Evolutionary conservation across 1,139 yeast genomes (phyloP).

Genomic region (Pichia sp.): DNA sequence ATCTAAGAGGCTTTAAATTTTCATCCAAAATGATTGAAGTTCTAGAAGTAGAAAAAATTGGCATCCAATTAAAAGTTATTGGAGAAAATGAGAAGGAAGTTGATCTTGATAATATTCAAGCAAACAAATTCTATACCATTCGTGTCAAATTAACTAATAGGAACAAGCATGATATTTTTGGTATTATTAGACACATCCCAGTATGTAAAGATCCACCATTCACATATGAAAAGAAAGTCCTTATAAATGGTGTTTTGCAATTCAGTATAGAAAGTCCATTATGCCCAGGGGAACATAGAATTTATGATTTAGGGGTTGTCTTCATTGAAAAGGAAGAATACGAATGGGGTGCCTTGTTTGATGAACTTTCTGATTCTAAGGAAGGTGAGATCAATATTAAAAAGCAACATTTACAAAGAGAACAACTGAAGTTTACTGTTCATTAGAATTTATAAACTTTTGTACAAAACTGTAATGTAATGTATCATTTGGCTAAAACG

Average conservation of each 20-base stretch:
- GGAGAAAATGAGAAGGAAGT: constrained; percentile 14
- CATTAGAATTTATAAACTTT: constrained; percentile 1
- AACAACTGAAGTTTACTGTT: constrained; percentile 25
- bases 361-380: constrained; percentile 32
- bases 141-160: constrained; percentile 42
- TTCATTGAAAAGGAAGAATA: constrained; percentile 66
- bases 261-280: constrained; percentile 39
- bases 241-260: constrained; percentile 64
- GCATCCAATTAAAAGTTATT: constrained; percentile 33
- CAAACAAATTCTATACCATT: constrained; percentile 46
- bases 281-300: constrained; percentile 36
- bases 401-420: constrained; percentile 27
- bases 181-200: constrained; percentile 64
- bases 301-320: constrained; percentile 47
- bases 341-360: constrained; percentile 73
- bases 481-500: background rate
- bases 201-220: constrained; percentile 28
- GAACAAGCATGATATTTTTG: constrained; percentile 37
- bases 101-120: constrained; percentile 25
- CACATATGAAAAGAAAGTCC: constrained; percentile 44
- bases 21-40: constrained; percentile 47
- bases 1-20: constrained; percentile 58
- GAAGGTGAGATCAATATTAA: constrained; percentile 17
- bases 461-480: background rate
- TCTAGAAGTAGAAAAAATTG: constrained; percentile 44